These are phyloP conservation scores for Nelumbo lutea DNA, from an alignment of 164 flowering plant species.

Conservation along the genomic window DNA sequence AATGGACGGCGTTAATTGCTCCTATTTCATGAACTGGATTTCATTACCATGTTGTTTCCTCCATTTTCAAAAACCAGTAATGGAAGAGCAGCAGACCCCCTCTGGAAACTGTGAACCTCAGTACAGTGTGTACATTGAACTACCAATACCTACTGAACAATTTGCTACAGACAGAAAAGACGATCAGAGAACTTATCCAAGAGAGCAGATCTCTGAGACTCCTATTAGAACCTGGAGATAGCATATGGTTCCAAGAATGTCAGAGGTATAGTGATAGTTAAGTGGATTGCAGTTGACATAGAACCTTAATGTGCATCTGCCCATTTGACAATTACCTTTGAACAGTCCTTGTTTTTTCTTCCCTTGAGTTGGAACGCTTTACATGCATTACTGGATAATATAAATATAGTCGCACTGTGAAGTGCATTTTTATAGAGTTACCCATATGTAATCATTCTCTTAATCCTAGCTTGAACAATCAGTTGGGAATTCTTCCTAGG, in stretches of 20 bases:
- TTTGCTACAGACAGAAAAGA: background rate
- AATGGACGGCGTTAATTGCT: conserved; percentile 39
- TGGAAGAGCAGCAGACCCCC: conserved; percentile 1
- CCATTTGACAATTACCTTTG: background rate
- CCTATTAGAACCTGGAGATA: background rate
- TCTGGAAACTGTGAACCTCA: background rate
- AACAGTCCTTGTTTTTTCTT: background rate
- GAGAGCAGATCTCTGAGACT: background rate
- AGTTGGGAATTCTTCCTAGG: background rate
- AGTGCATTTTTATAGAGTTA: background rate
- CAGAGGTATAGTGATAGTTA: background rate
- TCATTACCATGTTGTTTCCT: conserved; percentile 1
- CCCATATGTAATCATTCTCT: background rate
- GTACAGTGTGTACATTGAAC: too few species aligned
- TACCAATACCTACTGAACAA: background rate
- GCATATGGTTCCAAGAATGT: background rate
- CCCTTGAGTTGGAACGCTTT: background rate
- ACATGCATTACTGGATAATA: background rate
- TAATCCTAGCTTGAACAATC: too few species aligned
- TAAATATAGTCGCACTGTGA: background rate
- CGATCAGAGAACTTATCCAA: background rate
- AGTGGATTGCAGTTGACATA: background rate
- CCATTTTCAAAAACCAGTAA: conserved; percentile 12
- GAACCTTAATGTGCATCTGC: background rate
- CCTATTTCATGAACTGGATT: conserved; percentile 2